A percentile compares a stretch with the other conserved stretches of the same genome.
Conservation (phyloP, 345 rosid species). For the Carallia brachiata region DNA sequence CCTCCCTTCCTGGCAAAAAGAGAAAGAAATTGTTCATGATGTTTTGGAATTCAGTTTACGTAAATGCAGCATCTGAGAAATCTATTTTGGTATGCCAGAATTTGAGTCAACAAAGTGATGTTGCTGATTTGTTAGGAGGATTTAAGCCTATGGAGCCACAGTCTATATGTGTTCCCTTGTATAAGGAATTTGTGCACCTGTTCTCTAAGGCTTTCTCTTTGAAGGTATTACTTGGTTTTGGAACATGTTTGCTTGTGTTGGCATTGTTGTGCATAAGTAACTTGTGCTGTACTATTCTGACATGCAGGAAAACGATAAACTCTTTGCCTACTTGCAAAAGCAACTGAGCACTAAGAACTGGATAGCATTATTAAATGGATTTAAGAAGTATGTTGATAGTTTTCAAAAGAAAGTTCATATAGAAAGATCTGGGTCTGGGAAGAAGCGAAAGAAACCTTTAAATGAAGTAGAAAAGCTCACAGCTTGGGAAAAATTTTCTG, state of each 20-base stretch:
- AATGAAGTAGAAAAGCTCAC: constrained; percentile 37
- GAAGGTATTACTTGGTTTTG: constrained; percentile 42
- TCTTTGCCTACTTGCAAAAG: constrained; percentile 45
- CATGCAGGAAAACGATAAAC: constrained; percentile 45
- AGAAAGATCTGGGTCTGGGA: constrained; percentile 39
- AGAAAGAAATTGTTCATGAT: not conserved
- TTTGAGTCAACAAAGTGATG: constrained; percentile 96
- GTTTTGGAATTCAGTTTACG: not conserved
- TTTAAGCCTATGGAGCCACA: constrained; percentile 86
- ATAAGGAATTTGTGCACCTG: constrained; percentile 61
- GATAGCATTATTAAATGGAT: constrained; percentile 48
- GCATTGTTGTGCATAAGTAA: constrained; percentile 21
- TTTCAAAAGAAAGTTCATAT: constrained; percentile 20
- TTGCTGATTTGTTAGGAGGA: constrained; percentile 92
- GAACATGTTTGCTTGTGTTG: not conserved
- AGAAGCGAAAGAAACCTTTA: constrained; percentile 66
- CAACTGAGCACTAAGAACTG: constrained; percentile 50
- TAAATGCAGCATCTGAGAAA: not conserved
- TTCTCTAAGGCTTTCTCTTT: constrained; percentile 48
- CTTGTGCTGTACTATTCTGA: constrained; percentile 24
- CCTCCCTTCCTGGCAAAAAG: not conserved
- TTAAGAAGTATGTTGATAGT: constrained; percentile 40
- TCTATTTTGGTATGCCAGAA: constrained; percentile 50
- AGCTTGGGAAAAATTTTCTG: constrained; percentile 53
- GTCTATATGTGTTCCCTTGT: constrained; percentile 62